A percentile compares a stretch with the other conserved stretches of the same genome.
Conservation (phyloP, 2,329 filamentous ascomycete species). For the Aspergillus hortae region DNA sequence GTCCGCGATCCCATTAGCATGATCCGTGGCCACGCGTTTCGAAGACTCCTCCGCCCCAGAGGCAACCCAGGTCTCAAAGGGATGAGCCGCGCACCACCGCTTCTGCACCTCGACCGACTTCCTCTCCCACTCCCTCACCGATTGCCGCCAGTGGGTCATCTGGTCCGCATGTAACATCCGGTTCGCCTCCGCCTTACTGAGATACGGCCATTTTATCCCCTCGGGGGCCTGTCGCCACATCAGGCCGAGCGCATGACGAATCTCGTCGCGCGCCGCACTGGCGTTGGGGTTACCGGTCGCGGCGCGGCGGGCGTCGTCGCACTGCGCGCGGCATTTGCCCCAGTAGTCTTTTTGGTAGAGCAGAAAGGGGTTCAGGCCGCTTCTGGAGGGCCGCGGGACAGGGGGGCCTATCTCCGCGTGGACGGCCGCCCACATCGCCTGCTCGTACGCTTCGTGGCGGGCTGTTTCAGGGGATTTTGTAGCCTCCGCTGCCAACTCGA, state of each 20-base stretch:
- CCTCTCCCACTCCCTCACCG: constrained; percentile 52
- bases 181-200: constrained; percentile 68
- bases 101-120: constrained; percentile 37
- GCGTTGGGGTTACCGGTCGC: constrained; percentile 64
- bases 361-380: constrained; percentile 79
- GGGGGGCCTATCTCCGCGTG: constrained; percentile 66
- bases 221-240: constrained; percentile 81
- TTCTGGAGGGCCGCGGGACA: constrained; percentile 67
- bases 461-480: constrained; percentile 16
- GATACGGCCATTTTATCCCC: constrained; percentile 71
- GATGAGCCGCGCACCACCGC: constrained; percentile 37
- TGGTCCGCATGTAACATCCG: constrained; percentile 64
- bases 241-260: constrained; percentile 78
- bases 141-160: constrained; percentile 68
- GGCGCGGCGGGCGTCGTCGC: constrained; percentile 64
- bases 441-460: constrained; percentile 52
- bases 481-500: too few species aligned
- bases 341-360: constrained; percentile 78
- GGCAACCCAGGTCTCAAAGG: constrained; percentile 30
- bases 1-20: not conserved
- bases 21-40: not conserved
- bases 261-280: constrained; percentile 67
- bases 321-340: constrained; percentile 60
- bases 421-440: constrained; percentile 56
- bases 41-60: not conserved